phyloP scores from a whole-genome alignment of 441 rosid genomes.

The Erodium moschatum region DNA sequence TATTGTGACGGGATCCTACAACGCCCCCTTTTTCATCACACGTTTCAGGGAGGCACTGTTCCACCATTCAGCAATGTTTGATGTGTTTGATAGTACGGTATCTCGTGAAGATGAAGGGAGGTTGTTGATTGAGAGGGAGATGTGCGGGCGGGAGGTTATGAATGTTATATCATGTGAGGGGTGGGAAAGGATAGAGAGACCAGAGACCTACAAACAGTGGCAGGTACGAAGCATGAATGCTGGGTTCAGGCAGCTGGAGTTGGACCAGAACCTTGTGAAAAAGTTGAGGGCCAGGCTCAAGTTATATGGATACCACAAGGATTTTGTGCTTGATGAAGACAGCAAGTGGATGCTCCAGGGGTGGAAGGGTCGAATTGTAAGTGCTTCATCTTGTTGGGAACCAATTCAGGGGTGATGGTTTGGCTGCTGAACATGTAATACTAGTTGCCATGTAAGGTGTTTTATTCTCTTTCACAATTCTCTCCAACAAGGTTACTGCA shows the following conservation, averaged over 20 bases:
- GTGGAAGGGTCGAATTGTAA: conserved; percentile 1
- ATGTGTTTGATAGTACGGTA: no score
- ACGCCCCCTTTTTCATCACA: no score
- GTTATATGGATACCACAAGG: conserved; percentile 2
- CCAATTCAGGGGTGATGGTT: background rate
- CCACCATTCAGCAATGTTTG: no score
- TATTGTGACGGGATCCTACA: no score
- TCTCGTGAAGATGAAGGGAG: no score
- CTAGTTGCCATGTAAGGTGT: no score
- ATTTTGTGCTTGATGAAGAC: background rate
- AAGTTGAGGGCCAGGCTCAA: background rate
- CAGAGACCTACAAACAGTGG: conserved; percentile 20
- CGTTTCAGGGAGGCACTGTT: no score
- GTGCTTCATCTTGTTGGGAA: conserved; percentile 5
- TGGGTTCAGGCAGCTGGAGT: conserved; percentile 20
- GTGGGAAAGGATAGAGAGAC: conserved; percentile 27
- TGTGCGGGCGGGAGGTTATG: no score
- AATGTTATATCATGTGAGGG: conserved; percentile 24
- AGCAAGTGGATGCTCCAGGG: background rate
- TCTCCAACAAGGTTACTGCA: background rate
- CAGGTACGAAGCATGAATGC: conserved; percentile 19
- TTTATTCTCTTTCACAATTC: background rate
- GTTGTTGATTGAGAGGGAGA: no score
- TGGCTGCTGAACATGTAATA: background rate
- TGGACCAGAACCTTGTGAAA: conserved; percentile 6